These are phyloP conservation scores for Coelastrella sp. DNA, from an alignment of 139 green algal genomes.

Conservation along the genomic window DNA sequence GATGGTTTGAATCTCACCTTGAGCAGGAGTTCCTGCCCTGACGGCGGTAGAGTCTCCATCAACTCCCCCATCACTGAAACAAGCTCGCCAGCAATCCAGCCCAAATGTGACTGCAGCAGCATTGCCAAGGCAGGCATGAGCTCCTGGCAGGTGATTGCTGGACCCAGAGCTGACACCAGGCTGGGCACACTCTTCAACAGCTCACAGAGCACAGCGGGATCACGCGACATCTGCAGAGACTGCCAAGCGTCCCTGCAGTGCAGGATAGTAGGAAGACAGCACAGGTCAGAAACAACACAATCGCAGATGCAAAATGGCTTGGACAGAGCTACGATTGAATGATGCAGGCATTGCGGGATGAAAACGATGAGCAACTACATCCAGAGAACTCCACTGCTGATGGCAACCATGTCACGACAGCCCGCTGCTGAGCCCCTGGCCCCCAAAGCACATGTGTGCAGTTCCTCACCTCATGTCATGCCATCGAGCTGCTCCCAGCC, in stretches of 20 bases:
- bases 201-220: constrained; percentile 49
- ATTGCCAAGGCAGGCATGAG: constrained; percentile 48
- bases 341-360: no score
- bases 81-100: constrained; percentile 45
- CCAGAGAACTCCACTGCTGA: no score
- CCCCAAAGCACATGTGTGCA: not conserved
- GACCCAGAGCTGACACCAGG: constrained; percentile 41
- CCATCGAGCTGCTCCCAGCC: constrained; percentile 52
- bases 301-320: no score
- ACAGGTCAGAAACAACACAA: not conserved
- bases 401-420: not conserved
- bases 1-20: constrained; percentile 11
- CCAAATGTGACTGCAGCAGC: constrained; percentile 47
- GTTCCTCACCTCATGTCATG: constrained; percentile 44
- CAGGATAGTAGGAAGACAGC: not conserved
- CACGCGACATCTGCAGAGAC: constrained; percentile 38
- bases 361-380: no score
- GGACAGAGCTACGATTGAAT: no score
- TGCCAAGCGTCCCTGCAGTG: constrained; percentile 29
- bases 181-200: constrained; percentile 43
- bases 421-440: no score
- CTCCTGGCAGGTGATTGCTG: constrained; percentile 26
- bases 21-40: constrained; percentile 34
- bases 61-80: constrained; percentile 45
- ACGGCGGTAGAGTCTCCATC: constrained; percentile 54